Percentiles rank a stretch among this genome's conserved stretches.
Evolutionary conservation across 2,329 filamentous ascomycete genomes (phyloP).

Genomic region (Penicillium nordicum): DNA sequence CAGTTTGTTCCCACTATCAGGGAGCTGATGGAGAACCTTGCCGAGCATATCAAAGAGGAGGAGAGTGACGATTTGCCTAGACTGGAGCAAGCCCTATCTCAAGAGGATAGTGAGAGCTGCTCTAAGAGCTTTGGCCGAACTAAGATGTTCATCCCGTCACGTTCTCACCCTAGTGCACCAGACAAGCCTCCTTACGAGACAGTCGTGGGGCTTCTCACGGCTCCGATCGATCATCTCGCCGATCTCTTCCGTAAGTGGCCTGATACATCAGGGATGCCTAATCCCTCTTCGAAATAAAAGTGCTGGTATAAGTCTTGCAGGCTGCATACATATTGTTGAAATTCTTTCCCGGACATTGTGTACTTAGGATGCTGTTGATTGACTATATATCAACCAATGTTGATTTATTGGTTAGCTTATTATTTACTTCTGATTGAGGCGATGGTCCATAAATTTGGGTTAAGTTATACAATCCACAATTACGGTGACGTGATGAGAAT

Average conservation of each 20-base stretch:
- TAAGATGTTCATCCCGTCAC: slow-evolving; percentile 52
- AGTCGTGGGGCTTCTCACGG: slow-evolving; percentile 51
- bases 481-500: neutral
- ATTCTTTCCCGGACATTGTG: neutral
- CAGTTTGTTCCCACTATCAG: slow-evolving; percentile 44
- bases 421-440: neutral
- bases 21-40: slow-evolving; percentile 41
- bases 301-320: neutral
- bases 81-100: slow-evolving; percentile 43
- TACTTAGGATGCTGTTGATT: neutral
- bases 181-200: slow-evolving; percentile 56
- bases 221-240: slow-evolving; percentile 55
- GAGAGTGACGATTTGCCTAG: slow-evolving; percentile 48
- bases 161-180: slow-evolving; percentile 49
- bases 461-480: neutral
- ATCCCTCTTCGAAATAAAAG: slow-evolving; percentile 12
- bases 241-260: slow-evolving; percentile 52
- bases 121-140: slow-evolving; percentile 48
- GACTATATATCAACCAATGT: neutral
- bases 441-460: neutral
- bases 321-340: neutral
- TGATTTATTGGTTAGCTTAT: neutral
- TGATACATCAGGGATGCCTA: slow-evolving; percentile 27
- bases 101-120: slow-evolving; percentile 32
- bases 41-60: slow-evolving; percentile 50